phyloP scores from a whole-genome alignment of 257 asterid genomes.

The Agastache rugosa region DNA sequence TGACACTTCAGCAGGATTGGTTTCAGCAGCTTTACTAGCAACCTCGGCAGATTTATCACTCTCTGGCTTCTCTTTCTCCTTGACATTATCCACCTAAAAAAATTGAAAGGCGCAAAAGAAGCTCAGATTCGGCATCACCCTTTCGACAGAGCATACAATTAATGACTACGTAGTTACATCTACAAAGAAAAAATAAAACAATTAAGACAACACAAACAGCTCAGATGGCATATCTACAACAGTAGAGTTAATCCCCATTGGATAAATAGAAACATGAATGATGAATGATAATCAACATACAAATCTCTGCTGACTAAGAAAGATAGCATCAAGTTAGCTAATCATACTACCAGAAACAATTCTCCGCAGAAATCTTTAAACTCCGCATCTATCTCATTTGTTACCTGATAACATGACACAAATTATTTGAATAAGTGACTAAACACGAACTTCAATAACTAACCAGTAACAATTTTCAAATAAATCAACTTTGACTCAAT shows the following conservation, averaged over 20 bases:
- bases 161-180: constrained; percentile 9
- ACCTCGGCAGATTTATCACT: constrained; percentile 42
- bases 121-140: constrained; percentile 9
- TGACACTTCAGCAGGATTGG: constrained; percentile 49
- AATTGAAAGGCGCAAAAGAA: constrained; percentile 17
- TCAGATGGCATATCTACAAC: neutral
- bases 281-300: neutral
- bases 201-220: neutral
- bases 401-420: constrained; percentile 43
- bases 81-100: constrained; percentile 55
- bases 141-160: neutral
- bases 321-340: constrained; percentile 21
- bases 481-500: constrained; percentile 16
- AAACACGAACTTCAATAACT: constrained; percentile 23
- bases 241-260: neutral
- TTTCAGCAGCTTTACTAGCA: constrained; percentile 46
- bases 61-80: constrained; percentile 50
- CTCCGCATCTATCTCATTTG: constrained; percentile 52
- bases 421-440: constrained; percentile 1
- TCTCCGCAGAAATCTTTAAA: constrained; percentile 69
- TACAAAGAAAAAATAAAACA: neutral
- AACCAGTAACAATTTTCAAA: constrained; percentile 12
- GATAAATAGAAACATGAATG: constrained; percentile 5
- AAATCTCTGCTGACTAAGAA: constrained; percentile 2
- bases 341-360: constrained; percentile 56